phyloP scores from a whole-genome alignment of 2,329 filamentous ascomycete genomes.

The Camillea tinctor region DNA sequence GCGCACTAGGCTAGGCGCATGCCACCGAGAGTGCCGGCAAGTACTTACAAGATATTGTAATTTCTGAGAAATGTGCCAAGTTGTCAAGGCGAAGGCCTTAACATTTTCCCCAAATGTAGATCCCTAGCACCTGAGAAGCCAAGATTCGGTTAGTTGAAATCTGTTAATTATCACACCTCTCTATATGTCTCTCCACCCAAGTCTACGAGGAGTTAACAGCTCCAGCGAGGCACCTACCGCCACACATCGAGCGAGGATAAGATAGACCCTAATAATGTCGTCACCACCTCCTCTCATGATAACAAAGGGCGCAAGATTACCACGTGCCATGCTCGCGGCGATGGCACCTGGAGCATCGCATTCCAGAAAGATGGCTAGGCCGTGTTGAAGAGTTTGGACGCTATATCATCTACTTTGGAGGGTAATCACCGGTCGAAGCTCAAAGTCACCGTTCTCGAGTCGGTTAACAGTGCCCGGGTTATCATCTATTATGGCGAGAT shows the following conservation, averaged over 20 bases:
- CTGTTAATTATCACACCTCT: not conserved
- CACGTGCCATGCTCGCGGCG: slow-evolving; percentile 7
- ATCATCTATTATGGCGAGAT: not conserved
- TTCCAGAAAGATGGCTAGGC: slow-evolving; percentile 2
- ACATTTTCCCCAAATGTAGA: not conserved
- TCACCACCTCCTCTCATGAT: slow-evolving; percentile 5
- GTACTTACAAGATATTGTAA: slow-evolving; percentile 4
- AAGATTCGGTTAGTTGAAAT: not conserved
- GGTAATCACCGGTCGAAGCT: not conserved
- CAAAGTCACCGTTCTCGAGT: not conserved
- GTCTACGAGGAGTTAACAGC: not conserved
- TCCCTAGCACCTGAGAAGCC: not conserved
- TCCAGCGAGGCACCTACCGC: slow-evolving; percentile 1
- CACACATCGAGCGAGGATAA: slow-evolving; percentile 8
- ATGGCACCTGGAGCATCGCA: slow-evolving; percentile 6
- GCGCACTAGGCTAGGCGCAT: slow-evolving; percentile 6
- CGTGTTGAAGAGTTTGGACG: not conserved
- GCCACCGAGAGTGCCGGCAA: slow-evolving; percentile 3
- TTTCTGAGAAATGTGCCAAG: not conserved
- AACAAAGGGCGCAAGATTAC: not conserved
- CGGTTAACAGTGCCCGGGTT: not conserved
- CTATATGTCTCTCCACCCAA: not conserved
- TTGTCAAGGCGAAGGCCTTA: not conserved
- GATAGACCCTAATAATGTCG: slow-evolving; percentile 6
- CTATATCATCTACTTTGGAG: not conserved